These are phyloP conservation scores for Xerocomellus dryophilus DNA, from an alignment of 768 basidiomycete species.

Conservation along the genomic window DNA sequence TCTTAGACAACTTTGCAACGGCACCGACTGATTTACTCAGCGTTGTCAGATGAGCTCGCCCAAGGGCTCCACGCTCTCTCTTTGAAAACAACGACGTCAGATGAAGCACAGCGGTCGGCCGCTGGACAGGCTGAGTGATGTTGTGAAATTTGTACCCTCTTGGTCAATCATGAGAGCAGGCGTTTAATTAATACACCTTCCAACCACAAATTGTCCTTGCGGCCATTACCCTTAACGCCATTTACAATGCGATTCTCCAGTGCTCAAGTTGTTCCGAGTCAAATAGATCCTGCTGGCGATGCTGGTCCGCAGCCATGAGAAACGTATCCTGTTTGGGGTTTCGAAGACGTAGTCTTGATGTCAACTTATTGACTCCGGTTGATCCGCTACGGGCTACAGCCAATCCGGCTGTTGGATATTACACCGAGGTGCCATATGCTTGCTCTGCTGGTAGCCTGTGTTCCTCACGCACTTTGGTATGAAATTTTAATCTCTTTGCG, in stretches of 20 bases:
- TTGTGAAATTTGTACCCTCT: constrained; percentile 18
- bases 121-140: constrained; percentile 23
- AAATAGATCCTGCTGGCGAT: constrained; percentile 16
- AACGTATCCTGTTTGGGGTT: constrained; percentile 6
- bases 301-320: constrained; percentile 17
- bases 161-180: constrained; percentile 31
- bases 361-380: constrained; percentile 16
- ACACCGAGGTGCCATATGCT: constrained; percentile 3
- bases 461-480: constrained; percentile 21
- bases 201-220: constrained; percentile 21
- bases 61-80: constrained; percentile 76
- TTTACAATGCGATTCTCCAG: constrained; percentile 21
- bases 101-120: constrained; percentile 38
- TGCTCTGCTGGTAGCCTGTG: constrained; percentile 10
- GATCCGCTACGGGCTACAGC: constrained; percentile 30
- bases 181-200: constrained; percentile 29
- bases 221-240: constrained; percentile 15
- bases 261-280: constrained; percentile 2
- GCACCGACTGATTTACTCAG: constrained; percentile 74
- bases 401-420: constrained; percentile 16
- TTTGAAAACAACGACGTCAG: constrained; percentile 66
- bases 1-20: constrained; percentile 70
- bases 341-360: constrained; percentile 7
- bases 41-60: constrained; percentile 66
- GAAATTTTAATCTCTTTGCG: constrained; percentile 16